Base-by-base conservation (phyloP, 2,329 filamentous ascomycete species). In the Colletotrichum somersetense region DNA sequence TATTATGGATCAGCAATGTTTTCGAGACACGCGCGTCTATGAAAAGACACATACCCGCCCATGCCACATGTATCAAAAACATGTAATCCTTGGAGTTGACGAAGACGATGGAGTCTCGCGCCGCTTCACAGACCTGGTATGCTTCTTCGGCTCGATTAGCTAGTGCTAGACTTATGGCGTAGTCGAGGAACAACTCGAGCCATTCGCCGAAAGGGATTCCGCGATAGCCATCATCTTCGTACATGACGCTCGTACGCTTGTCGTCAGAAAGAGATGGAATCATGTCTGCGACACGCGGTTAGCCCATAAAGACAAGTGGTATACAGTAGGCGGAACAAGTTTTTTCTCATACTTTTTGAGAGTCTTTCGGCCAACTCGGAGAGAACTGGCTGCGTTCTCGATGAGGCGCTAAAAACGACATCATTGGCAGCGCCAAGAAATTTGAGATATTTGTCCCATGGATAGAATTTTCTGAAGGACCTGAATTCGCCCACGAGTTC, bases 171-270 rank as follows among this genome's bases (percentile, higher is more conserved):
- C 91, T 86, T 59, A 98, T 86, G 3, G 95, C 93, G 79, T 97
- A 97, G 77, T 96, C 93, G 46, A 97, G 88, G 79, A 99, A 97
- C 0, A 97, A 87, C 75, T 97, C 93, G 3, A 98, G 88, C 96
- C 96, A 99, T 58, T 91, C 88, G 70, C 91, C 86, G 78, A 98
- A 97, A 0, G 91, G 85, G 58, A 98, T 93, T 10, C 92, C 93
- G 75, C 94, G 91, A 78, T 94, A 95, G 71, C 79, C 73, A 53
- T 75, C 73, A 64, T 85, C 84, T 26, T 84, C 82, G 57, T 82
- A 79, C 7, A 80, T 77, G 50, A 78, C 73, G 40, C 75, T 78
- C 23, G 77, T 75, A 18, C 68, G 55, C 44, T 63, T 68, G 5
- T 75, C 73, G 3, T 72, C 73, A 5, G 61, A 44, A 2, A 72